phyloP scores from a whole-genome alignment of 2,329 filamentous ascomycete species.

The Delphinella strobiligena region DNA sequence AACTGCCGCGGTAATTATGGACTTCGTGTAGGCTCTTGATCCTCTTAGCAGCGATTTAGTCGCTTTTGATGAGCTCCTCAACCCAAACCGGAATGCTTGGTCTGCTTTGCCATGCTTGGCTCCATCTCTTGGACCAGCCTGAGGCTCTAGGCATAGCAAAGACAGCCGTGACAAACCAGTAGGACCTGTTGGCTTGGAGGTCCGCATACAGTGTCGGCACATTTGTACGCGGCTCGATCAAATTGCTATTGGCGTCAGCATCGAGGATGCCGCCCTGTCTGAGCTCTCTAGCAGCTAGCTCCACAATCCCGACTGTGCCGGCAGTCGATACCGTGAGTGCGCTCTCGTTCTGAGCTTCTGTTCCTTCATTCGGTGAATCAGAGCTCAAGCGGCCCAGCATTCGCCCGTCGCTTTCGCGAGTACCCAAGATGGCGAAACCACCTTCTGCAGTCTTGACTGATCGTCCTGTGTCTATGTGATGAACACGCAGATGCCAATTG shows the following conservation, averaged over 20 bases:
- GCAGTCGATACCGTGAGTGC: slow-evolving; percentile 36
- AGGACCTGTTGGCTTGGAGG: slow-evolving; percentile 43
- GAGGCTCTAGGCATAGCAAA: slow-evolving; percentile 55
- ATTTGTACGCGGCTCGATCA: slow-evolving; percentile 59
- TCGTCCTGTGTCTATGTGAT: slow-evolving; percentile 47
- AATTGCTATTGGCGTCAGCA: slow-evolving; percentile 67
- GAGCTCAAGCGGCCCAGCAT: slow-evolving; percentile 31
- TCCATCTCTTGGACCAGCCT: slow-evolving; percentile 41
- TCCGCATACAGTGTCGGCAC: slow-evolving; percentile 58
- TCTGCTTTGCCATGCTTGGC: slow-evolving; percentile 32
- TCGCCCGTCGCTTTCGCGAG: slow-evolving; percentile 47
- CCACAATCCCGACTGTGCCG: slow-evolving; percentile 40
- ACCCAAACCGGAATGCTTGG: slow-evolving; percentile 18
- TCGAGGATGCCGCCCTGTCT: slow-evolving; percentile 56
- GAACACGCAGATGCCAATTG: slow-evolving; percentile 59
- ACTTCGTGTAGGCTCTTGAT: no score
- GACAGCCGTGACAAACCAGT: slow-evolving; percentile 59
- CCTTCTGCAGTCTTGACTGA: slow-evolving; percentile 62
- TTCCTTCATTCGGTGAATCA: slow-evolving; percentile 29
- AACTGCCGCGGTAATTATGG: no score
- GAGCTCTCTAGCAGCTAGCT: slow-evolving; percentile 21
- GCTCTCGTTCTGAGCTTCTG: slow-evolving; percentile 20
- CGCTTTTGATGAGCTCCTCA: slow-evolving; percentile 10
- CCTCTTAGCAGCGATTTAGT: no score
- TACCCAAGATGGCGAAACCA: slow-evolving; percentile 55